These are phyloP conservation scores for Asterochloris sp. DNA, from an alignment of 139 green algal genomes.

Conservation along the genomic window DNA sequence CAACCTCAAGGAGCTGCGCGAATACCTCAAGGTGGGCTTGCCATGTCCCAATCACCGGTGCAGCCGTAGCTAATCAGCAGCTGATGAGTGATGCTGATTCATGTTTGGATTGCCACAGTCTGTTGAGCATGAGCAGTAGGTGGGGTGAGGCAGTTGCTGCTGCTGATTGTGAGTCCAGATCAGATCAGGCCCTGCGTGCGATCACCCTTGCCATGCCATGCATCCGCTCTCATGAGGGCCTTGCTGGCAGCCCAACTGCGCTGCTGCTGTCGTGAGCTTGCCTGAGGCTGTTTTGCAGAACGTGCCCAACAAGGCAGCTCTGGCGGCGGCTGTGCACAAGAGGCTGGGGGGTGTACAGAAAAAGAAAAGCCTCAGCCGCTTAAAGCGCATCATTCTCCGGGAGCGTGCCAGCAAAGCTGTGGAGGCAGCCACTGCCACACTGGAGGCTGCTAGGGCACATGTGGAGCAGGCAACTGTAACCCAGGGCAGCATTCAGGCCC, in stretches of 20 bases:
- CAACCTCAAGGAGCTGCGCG: background rate
- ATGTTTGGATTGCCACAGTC: too few relatives aligned
- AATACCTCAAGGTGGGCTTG: conserved; percentile 10
- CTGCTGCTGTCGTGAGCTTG: too few relatives aligned
- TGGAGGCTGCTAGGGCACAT: background rate
- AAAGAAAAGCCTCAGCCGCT: conserved; percentile 41
- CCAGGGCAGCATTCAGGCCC: conserved; percentile 1
- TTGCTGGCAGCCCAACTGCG: too few relatives aligned
- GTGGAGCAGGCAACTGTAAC: background rate
- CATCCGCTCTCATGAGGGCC: too few relatives aligned
- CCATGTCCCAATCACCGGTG: too few relatives aligned
- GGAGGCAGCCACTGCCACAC: conserved; percentile 5
- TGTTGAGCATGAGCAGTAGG: too few relatives aligned
- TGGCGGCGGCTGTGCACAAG: conserved; percentile 9
- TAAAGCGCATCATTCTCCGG: conserved; percentile 52
- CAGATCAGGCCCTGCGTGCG: too few relatives aligned
- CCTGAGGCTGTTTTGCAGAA: conserved; percentile 1
- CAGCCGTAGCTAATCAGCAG: too few relatives aligned
- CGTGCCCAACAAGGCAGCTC: conserved; percentile 9
- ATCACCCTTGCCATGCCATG: too few relatives aligned
- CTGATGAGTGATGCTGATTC: too few relatives aligned
- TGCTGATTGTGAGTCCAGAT: too few relatives aligned
- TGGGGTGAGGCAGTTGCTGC: too few relatives aligned
- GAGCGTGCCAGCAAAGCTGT: conserved; percentile 30
- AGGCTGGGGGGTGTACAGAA: background rate